Percentiles rank a stretch among this genome's conserved stretches.
Conservation (phyloP, 2,329 filamentous ascomycete genomes). For the Microsporum ferrugineum region DNA sequence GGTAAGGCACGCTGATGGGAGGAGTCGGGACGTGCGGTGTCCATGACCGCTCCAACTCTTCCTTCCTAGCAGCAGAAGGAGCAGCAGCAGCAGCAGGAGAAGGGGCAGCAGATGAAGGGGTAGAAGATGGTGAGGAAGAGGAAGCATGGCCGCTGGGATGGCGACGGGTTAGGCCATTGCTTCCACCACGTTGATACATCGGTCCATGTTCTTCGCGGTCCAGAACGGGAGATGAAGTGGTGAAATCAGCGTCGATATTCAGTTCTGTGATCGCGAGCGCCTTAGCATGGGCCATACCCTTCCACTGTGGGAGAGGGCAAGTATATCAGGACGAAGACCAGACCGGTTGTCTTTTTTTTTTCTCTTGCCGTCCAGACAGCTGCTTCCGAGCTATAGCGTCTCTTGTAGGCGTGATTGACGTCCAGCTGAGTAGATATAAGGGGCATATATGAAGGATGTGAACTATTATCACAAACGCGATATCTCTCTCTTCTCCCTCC, state of each 20-base stretch:
- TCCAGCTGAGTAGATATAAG: neutral
- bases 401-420: neutral
- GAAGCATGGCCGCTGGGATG: neutral
- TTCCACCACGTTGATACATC: neutral
- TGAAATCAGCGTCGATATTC: slow-evolving; percentile 7
- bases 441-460: neutral
- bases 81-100: neutral
- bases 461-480: no score
- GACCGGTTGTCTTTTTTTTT: no score
- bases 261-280: slow-evolving; percentile 8
- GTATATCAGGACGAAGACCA: no score
- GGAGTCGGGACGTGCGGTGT: slow-evolving; percentile 11
- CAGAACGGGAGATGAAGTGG: neutral
- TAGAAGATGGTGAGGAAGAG: neutral
- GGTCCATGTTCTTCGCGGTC: slow-evolving; percentile 2
- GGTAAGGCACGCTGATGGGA: slow-evolving; percentile 32
- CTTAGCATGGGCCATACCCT: slow-evolving; percentile 13
- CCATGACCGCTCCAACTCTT: slow-evolving; percentile 1
- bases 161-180: neutral
- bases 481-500: no score
- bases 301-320: neutral
- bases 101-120: neutral
- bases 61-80: neutral
- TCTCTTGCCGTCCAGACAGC: neutral
- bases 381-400: neutral